Percentiles rank a stretch among this genome's conserved stretches.
phyloP scores from a whole-genome alignment of 345 rosid species.

The Heritiera littoralis region DNA sequence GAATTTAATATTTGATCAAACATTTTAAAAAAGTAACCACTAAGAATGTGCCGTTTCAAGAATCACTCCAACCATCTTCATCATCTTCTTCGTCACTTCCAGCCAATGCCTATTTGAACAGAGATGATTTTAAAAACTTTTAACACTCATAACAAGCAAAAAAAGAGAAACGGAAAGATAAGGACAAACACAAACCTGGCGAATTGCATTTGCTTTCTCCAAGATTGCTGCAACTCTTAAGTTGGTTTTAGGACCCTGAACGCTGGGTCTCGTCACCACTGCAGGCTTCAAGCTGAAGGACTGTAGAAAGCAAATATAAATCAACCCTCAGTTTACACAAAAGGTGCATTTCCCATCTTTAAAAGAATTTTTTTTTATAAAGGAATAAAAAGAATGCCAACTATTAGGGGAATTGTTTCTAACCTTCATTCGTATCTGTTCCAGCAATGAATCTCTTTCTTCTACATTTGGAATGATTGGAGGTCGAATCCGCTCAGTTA shows the following conservation, averaged over 20 bases:
- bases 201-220: constrained; percentile 97
- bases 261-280: constrained; percentile 58
- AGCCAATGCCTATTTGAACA: constrained; percentile 67
- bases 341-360: not conserved
- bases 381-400: not conserved
- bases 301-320: constrained; percentile 36
- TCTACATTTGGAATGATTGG: constrained; percentile 59
- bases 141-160: not conserved
- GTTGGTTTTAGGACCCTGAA: constrained; percentile 89
- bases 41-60: constrained; percentile 35
- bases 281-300: constrained; percentile 91
- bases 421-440: constrained; percentile 92
- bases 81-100: constrained; percentile 88
- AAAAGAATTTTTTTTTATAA: not conserved
- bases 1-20: constrained; percentile 9
- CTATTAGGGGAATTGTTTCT: constrained; percentile 1
- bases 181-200: constrained; percentile 65
- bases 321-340: not conserved
- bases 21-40: constrained; percentile 8
- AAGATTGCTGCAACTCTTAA: constrained; percentile 92
- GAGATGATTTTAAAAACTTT: not conserved
- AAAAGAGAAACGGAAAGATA: not conserved
- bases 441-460: constrained; percentile 77
- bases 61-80: constrained; percentile 92
- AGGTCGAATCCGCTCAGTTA: constrained; percentile 62